A percentile compares a stretch with the other conserved stretches of the same genome.
Conservation (phyloP, 495 filamentous ascomycete genomes). For the Penicillium daleae region DNA sequence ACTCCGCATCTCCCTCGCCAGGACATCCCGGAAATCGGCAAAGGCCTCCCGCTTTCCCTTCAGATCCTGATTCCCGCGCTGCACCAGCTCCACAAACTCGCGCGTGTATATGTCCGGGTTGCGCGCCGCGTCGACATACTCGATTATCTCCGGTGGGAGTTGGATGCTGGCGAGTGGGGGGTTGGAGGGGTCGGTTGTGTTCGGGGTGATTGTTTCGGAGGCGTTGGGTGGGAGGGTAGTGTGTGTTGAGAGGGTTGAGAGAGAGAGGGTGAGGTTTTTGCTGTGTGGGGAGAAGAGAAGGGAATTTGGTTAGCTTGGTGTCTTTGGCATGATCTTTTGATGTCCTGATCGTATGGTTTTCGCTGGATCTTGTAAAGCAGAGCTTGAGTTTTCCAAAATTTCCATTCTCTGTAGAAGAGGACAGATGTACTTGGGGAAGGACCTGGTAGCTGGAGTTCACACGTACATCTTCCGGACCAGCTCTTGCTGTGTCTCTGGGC, state of each 20-base stretch:
- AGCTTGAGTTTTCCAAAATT: too few relatives aligned
- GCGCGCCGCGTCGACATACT: slow-evolving; percentile 89
- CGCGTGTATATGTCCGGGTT: slow-evolving; percentile 99
- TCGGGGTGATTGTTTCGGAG: slow-evolving; percentile 34
- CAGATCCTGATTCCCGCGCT: slow-evolving; percentile 80
- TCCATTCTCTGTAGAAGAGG: slow-evolving; percentile 20
- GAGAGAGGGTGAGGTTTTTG: slow-evolving; percentile 48
- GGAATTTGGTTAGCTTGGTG: not conserved
- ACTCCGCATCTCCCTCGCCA: slow-evolving; percentile 77
- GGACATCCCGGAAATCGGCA: slow-evolving; percentile 73
- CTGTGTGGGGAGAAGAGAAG: slow-evolving; percentile 31
- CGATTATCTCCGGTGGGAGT: slow-evolving; percentile 86
- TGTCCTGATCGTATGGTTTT: too few relatives aligned
- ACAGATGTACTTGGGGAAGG: slow-evolving; percentile 15
- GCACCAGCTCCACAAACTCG: slow-evolving; percentile 91
- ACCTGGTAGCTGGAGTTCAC: slow-evolving; percentile 3
- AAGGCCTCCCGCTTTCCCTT: slow-evolving; percentile 86
- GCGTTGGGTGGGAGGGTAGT: slow-evolving; percentile 36
- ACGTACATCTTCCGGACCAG: slow-evolving; percentile 65
- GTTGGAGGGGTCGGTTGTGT: slow-evolving; percentile 50
- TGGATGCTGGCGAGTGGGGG: slow-evolving; percentile 51
- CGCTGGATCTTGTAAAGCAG: not conserved
- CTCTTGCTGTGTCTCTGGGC: slow-evolving; percentile 62
- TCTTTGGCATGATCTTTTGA: not conserved
- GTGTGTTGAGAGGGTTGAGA: slow-evolving; percentile 46